Evolutionary conservation across 2,329 filamentous ascomycete species (phyloP).

Genomic region (Chaetomium strumarium): DNA sequence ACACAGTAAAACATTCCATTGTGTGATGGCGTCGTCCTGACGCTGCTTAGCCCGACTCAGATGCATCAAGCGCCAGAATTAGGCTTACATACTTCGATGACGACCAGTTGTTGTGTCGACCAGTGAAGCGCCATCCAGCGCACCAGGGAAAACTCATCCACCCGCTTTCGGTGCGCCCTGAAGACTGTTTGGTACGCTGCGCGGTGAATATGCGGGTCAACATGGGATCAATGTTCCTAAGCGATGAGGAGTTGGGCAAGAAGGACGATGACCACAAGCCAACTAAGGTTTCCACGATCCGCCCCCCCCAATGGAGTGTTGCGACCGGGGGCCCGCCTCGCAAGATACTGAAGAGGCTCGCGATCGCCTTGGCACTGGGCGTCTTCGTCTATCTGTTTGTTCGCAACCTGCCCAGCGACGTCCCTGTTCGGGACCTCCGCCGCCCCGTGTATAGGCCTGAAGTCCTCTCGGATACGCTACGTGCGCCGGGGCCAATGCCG

Average conservation of each 20-base stretch:
- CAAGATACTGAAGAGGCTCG: conserved; percentile 48
- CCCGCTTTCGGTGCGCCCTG: no score
- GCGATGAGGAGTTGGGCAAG: conserved; percentile 53
- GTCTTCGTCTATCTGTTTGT: conserved; percentile 58
- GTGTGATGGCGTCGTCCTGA: no score
- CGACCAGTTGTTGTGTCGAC: no score
- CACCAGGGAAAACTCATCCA: no score
- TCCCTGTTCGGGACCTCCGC: conserved; percentile 35
- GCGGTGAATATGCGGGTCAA: conserved; percentile 20
- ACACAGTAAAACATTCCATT: no score
- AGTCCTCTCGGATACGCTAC: conserved; percentile 10
- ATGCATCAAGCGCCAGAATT: no score
- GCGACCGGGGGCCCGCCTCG: conserved; percentile 41
- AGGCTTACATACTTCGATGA: no score
- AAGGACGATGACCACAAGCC: conserved; percentile 52
- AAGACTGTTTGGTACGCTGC: no score
- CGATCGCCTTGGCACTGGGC: conserved; percentile 41
- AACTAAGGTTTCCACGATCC: conserved; percentile 27
- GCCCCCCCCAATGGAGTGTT: conserved; percentile 36
- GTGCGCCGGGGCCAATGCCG: conserved; percentile 5
- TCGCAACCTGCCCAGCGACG: conserved; percentile 51
- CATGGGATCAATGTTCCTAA: conserved; percentile 44
- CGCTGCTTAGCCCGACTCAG: no score
- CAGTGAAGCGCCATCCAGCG: no score
- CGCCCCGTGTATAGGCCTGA: conserved; percentile 33